These are phyloP conservation scores for Melianthus villosus DNA, from an alignment of 441 rosid genomes.

Conservation along the genomic window DNA sequence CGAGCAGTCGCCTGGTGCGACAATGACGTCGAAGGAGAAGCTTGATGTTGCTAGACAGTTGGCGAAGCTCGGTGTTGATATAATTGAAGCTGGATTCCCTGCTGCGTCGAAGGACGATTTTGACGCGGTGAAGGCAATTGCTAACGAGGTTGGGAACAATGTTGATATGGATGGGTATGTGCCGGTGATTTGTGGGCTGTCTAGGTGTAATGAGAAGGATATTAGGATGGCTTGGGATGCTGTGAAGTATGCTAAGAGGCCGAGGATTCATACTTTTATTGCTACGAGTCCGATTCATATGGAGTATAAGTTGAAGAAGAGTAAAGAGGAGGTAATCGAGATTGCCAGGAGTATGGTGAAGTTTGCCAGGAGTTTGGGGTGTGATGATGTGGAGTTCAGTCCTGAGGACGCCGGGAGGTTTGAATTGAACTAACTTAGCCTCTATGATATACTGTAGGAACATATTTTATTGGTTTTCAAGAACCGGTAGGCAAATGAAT, in stretches of 20 bases:
- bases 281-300: conserved; percentile 75
- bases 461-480: not conserved
- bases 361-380: conserved; percentile 61
- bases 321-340: conserved; percentile 49
- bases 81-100: conserved; percentile 83
- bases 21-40: conserved; percentile 66
- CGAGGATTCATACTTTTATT: conserved; percentile 71
- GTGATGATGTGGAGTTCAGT: conserved; percentile 73
- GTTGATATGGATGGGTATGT: conserved; percentile 47
- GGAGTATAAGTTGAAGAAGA: conserved; percentile 69
- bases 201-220: conserved; percentile 71
- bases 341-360: conserved; percentile 52
- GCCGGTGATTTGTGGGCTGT: conserved; percentile 77
- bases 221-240: conserved; percentile 76
- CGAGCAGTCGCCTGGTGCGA: conserved; percentile 89
- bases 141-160: conserved; percentile 47
- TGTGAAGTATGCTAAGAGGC: conserved; percentile 58
- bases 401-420: conserved; percentile 93
- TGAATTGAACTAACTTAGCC: not conserved
- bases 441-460: not conserved
- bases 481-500: not conserved
- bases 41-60: conserved; percentile 72
- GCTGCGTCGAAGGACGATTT: conserved; percentile 74
- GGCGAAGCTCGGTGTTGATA: conserved; percentile 66
- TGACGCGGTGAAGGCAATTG: conserved; percentile 58